Conservation (phyloP, 2,329 filamentous ascomycete genomes). For the Aspergillus aculeatinus region DNA sequence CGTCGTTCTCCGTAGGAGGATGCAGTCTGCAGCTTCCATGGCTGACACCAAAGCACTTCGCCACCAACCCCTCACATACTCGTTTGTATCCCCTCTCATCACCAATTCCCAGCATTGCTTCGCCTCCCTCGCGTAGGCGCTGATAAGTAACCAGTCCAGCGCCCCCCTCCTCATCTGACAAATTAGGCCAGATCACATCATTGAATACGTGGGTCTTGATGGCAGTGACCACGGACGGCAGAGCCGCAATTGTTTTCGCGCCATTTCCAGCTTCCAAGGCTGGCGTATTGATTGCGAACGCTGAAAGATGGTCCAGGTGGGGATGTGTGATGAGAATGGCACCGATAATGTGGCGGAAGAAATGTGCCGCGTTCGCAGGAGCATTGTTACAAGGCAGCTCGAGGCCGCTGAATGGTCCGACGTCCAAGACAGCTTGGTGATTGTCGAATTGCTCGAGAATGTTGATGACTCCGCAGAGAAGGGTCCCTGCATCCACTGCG, state of each 20-base stretch:
- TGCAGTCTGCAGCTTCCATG: conserved; percentile 85
- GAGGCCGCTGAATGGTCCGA: conserved; percentile 78
- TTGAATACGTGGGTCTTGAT: conserved; percentile 97
- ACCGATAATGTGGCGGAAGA: conserved; percentile 77
- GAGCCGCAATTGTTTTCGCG: conserved; percentile 80
- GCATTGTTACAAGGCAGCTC: conserved; percentile 65
- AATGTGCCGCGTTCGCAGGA: conserved; percentile 74
- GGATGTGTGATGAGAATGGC: conserved; percentile 93
- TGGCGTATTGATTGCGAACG: conserved; percentile 90
- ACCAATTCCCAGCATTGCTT: conserved; percentile 76
- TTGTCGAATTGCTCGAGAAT: conserved; percentile 60
- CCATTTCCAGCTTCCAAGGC: conserved; percentile 71
- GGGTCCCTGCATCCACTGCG: conserved; percentile 90
- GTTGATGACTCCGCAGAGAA: conserved; percentile 79
- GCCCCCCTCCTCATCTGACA: conserved; percentile 93
- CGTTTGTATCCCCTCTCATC: conserved; percentile 81
- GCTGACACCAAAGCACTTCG: conserved; percentile 82
- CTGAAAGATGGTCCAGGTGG: conserved; percentile 92
- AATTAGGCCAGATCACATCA: conserved; percentile 94
- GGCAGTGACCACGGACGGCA: conserved; percentile 85
- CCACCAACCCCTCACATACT: conserved; percentile 82
- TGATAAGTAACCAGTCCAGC: conserved; percentile 90
- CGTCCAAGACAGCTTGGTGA: conserved; percentile 25
- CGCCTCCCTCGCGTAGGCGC: conserved; percentile 83
- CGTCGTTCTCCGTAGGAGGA: conserved; percentile 48